Evolutionary conservation across 495 filamentous ascomycete genomes (phyloP).

Genomic region (Xylaria scruposa): DNA sequence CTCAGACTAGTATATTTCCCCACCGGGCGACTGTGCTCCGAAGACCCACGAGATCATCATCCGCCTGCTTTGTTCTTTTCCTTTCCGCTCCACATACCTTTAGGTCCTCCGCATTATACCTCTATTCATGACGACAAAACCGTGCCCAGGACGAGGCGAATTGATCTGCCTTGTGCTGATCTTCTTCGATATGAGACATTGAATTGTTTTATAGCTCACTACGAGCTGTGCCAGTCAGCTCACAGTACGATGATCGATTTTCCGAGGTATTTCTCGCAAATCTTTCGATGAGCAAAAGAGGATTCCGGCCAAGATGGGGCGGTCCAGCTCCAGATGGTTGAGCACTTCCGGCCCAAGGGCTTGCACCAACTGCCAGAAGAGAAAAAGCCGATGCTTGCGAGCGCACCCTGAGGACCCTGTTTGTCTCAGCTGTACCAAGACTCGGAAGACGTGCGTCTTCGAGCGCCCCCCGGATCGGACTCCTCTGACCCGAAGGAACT

Average conservation of each 20-base stretch:
- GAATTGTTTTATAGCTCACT: background rate
- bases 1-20: background rate
- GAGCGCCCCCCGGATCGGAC: constrained; percentile 40
- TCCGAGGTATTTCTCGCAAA: background rate
- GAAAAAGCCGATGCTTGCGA: constrained; percentile 15
- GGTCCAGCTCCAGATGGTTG: background rate
- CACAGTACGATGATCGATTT: background rate
- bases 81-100: background rate
- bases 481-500: constrained; percentile 45
- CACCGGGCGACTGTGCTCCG: constrained; percentile 11
- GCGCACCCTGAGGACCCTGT: constrained; percentile 41
- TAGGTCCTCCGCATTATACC: background rate
- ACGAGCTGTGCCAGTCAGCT: background rate
- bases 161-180: background rate
- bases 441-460: constrained; percentile 39
- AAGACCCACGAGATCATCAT: constrained; percentile 8
- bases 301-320: background rate
- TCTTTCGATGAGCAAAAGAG: background rate
- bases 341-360: background rate
- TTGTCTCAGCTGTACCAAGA: constrained; percentile 39
- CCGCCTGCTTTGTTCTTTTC: background rate
- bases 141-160: background rate
- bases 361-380: constrained; percentile 16
- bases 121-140: background rate
- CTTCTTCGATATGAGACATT: background rate